Conservation (phyloP, 1,284 basidiomycete species). For the Ustilago tritici region DNA sequence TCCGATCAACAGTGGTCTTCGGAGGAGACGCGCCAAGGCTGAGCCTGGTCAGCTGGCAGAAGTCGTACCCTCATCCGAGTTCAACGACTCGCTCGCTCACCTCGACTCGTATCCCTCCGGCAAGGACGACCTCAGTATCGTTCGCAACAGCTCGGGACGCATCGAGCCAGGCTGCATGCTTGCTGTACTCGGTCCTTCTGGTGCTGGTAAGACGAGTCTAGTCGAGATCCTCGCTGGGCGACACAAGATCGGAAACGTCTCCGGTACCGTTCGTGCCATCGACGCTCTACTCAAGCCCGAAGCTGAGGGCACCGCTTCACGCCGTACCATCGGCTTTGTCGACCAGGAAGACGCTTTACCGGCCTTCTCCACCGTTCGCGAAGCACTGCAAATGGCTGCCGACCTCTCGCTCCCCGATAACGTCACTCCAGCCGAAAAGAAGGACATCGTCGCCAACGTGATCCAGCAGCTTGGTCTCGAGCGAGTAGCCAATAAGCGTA, state of each 20-base stretch:
- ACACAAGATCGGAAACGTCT: constrained; percentile 47
- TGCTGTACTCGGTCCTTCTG: constrained; percentile 57
- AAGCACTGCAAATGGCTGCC: constrained; percentile 57
- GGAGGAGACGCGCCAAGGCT: constrained; percentile 5
- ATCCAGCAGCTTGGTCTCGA: constrained; percentile 51
- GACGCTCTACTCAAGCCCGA: constrained; percentile 13
- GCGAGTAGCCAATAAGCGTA: constrained; percentile 46
- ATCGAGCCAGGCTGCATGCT: constrained; percentile 55
- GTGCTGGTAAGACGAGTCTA: constrained; percentile 61
- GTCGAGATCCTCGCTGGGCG: constrained; percentile 60
- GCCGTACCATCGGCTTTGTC: constrained; percentile 52
- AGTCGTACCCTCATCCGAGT: constrained; percentile 10
- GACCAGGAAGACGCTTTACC: constrained; percentile 61
- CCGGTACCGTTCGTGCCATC: constrained; percentile 37
- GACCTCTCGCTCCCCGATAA: constrained; percentile 57
- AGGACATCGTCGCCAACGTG: constrained; percentile 34
- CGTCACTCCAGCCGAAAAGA: constrained; percentile 35
- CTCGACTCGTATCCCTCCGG: constrained; percentile 15
- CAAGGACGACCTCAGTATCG: constrained; percentile 10
- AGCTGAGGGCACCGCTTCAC: neutral
- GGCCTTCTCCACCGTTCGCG: constrained; percentile 55
- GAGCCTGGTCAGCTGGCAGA: neutral
- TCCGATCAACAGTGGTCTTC: constrained; percentile 14
- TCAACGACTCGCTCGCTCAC: constrained; percentile 11
- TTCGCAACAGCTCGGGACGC: constrained; percentile 38